Base-by-base conservation (phyloP, 495 filamentous ascomycete species). In the Neurospora sp. region DNA sequence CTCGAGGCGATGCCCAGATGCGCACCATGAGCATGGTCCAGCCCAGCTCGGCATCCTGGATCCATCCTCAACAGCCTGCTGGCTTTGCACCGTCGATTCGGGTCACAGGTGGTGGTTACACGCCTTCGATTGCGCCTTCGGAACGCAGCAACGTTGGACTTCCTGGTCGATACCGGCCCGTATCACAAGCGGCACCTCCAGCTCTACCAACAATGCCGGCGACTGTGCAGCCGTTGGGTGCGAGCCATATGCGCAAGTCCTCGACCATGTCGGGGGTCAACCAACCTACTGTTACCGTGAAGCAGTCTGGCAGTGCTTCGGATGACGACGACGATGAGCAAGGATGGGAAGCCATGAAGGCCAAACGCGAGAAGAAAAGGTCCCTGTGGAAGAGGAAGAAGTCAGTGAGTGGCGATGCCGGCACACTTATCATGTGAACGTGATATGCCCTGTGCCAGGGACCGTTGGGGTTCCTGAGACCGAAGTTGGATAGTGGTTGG, bases 71-170 rank as follows among this genome's bases (percentile, higher is more conserved):
- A 35, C 80, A 77, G 31, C 76, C 77, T 20, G 48, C 77, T 61
- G 79, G 82, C n/a, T 87, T 82, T 74, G 81, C 84, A 12, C 84
- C 84, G 18, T 87, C 86, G 38, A 82, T 87, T 37, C 81, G 82
- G 10, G 75, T 81, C 3, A 83, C 83, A 70, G 83, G 71, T 18
- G 85, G 85, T 8, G 85, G 85, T 8, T 88, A 89, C 83, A 79
- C 87, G 73, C 81, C 87, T 71, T 87, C 91, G 4, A 95, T 98
- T 72, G 94, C 96, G 5, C 96, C 96, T 5, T 97, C 92, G 1
- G 96, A 99, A 82, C 91, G 96, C 69, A 97, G 93, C 82, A 98
- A 94, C 79, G 86, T 98, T 72, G 96, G 96, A 3, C 83, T 95
- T 69, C 92, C 95, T 35, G 89, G 93, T 42, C 90, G 96, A n/a